These are phyloP conservation scores for Isoetes taiwanensis DNA, from an alignment of 75 land plant genomes.

Conservation along the genomic window DNA sequence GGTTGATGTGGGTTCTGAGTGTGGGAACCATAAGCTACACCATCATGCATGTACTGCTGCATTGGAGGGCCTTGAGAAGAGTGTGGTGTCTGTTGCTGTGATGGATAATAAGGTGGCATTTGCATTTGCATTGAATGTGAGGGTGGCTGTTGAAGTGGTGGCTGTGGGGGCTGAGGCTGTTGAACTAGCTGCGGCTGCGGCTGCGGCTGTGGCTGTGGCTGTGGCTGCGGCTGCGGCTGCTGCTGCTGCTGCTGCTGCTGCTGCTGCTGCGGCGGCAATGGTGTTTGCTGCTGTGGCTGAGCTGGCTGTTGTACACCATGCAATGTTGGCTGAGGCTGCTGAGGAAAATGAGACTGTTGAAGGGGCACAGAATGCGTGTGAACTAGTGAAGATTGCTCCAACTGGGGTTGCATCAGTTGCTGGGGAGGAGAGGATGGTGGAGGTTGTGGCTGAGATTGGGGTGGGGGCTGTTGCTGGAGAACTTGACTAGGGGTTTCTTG, in stretches of 20 bases:
- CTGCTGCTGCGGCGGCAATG: neutral
- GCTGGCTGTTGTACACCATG: too few species aligned
- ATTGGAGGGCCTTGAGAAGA: conserved; percentile 25
- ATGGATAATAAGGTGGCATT: conserved; percentile 17
- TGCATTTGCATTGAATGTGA: conserved; percentile 12
- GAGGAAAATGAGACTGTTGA: too few species aligned
- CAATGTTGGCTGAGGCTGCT: too few species aligned
- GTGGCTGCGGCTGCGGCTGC: conserved; percentile 14
- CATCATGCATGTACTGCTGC: neutral
- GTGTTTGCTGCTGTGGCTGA: neutral
- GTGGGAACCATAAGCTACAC: neutral
- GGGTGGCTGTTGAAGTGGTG: conserved; percentile 16
- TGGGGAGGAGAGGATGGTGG: neutral
- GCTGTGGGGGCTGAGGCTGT: conserved; percentile 4
- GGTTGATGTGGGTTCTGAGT: conserved; percentile 13
- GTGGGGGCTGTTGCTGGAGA: conserved; percentile 8
- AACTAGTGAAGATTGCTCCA: too few species aligned
- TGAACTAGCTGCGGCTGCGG: neutral
- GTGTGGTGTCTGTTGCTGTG: conserved; percentile 21
- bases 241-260: conserved; percentile 9
- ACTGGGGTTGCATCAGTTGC: too few species aligned
- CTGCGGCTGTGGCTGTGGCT: neutral
- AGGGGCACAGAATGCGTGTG: too few species aligned
- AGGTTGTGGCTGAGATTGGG: conserved; percentile 1
- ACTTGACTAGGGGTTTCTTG: neutral